Conservation (phyloP, 495 filamentous ascomycete genomes). For the Podospora conica region DNA sequence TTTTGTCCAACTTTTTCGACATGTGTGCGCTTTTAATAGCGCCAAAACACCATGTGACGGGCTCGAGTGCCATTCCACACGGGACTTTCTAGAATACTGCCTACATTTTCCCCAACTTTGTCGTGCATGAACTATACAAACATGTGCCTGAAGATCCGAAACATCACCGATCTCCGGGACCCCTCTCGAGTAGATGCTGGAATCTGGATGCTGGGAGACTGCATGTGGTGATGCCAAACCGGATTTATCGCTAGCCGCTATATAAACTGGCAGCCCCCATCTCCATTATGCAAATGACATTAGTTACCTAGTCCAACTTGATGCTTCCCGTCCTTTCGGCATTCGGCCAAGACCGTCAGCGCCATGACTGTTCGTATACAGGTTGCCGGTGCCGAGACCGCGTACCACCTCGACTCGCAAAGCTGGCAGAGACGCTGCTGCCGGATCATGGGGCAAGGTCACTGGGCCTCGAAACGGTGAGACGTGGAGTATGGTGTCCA, state of each 20-base stretch:
- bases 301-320: no score
- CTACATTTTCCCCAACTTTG: not conserved
- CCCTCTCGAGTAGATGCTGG: not conserved
- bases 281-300: no score
- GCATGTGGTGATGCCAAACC: not conserved
- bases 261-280: not conserved
- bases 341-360: not conserved
- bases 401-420: not conserved
- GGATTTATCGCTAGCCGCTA: not conserved
- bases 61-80: not conserved
- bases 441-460: not conserved
- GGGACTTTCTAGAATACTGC: not conserved
- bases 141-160: no score
- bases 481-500: not conserved
- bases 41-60: not conserved
- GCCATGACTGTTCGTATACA: not conserved
- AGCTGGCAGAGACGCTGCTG: not conserved
- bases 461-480: not conserved
- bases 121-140: no score
- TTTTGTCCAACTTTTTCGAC: not conserved
- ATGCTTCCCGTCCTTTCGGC: no score
- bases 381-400: not conserved
- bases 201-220: not conserved
- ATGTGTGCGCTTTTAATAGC: not conserved
- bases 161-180: no score